A percentile compares a stretch with the other conserved stretches of the same genome.
These are phyloP conservation scores for Collybia mongolica DNA, from an alignment of 768 basidiomycete species.

Conservation along the genomic window DNA sequence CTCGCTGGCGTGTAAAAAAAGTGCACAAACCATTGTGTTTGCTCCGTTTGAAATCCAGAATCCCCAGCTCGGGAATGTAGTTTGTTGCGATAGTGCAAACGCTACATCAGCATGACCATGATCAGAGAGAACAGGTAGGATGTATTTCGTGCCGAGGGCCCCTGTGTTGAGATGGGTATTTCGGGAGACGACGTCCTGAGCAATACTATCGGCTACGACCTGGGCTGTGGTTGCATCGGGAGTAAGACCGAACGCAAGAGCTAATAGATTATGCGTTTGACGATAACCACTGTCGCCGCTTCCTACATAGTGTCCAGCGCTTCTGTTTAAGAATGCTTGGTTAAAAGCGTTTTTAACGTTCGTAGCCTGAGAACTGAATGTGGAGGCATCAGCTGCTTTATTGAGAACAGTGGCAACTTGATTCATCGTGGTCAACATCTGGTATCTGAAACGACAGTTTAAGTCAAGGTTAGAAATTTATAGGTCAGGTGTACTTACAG, in stretches of 20 bases:
- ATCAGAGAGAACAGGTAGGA: constrained; percentile 22
- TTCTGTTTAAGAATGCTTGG: constrained; percentile 19
- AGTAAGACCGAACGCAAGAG: constrained; percentile 21
- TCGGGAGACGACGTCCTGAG: constrained; percentile 14
- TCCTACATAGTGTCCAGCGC: constrained; percentile 21
- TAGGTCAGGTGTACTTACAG: constrained; percentile 15
- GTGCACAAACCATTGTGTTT: constrained; percentile 21
- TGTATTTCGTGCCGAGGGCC: constrained; percentile 21
- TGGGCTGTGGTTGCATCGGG: constrained; percentile 19
- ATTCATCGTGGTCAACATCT: constrained; percentile 25
- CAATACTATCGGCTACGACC: constrained; percentile 23
- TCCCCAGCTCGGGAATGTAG: constrained; percentile 28
- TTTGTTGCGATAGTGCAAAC: constrained; percentile 23
- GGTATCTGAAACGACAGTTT: constrained; percentile 14
- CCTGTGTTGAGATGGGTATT: constrained; percentile 22
- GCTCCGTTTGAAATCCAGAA: constrained; percentile 29
- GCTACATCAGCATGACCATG: constrained; percentile 22
- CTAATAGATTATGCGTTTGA: constrained; percentile 27
- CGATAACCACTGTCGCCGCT: constrained; percentile 25
- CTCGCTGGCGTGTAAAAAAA: too few relatives aligned
- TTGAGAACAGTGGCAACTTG: constrained; percentile 20
- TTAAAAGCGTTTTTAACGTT: constrained; percentile 26
- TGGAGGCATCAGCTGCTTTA: constrained; percentile 19
- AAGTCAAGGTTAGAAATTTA: not conserved
- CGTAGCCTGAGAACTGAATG: constrained; percentile 21